These are phyloP conservation scores for Picea glauca DNA, from an alignment of 75 land plant genomes.

Conservation along the genomic window DNA sequence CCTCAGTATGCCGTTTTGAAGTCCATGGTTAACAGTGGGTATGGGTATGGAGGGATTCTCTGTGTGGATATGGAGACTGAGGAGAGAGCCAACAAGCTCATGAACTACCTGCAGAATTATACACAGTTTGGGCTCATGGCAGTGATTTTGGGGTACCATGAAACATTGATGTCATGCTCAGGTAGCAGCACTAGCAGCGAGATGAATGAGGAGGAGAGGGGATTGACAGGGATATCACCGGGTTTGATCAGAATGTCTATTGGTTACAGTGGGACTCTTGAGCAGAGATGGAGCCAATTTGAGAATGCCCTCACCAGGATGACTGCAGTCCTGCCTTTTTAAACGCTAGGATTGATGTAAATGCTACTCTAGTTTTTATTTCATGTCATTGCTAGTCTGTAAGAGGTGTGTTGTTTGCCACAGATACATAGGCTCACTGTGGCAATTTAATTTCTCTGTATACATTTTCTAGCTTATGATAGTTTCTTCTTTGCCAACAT, in stretches of 20 bases:
- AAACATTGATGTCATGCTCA: slow-evolving; percentile 97
- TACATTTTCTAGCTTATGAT: too few relatives aligned
- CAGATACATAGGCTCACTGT: too few relatives aligned
- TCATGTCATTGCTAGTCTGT: too few relatives aligned
- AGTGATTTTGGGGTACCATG: slow-evolving; percentile 89
- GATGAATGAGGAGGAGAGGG: slow-evolving; percentile 56
- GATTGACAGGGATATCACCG: slow-evolving; percentile 68
- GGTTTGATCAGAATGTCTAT: slow-evolving; percentile 86
- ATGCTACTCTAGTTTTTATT: too few relatives aligned
- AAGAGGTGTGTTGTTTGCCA: too few relatives aligned
- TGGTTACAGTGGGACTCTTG: slow-evolving; percentile 77
- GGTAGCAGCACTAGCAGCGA: slow-evolving; percentile 96
- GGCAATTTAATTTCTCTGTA: too few relatives aligned
- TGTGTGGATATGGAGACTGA: slow-evolving; percentile 77
- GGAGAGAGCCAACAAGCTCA: slow-evolving; percentile 69
- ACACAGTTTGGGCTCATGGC: slow-evolving; percentile 91
- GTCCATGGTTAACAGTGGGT: slow-evolving; percentile 67
- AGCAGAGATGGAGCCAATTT: slow-evolving; percentile 87
- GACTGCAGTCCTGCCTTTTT: not conserved
- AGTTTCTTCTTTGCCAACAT: too few relatives aligned
- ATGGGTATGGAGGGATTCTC: slow-evolving; percentile 82
- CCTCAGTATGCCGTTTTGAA: slow-evolving; percentile 70
- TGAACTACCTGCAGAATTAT: slow-evolving; percentile 72
- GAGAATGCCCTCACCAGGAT: slow-evolving; percentile 58
- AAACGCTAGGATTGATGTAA: slow-evolving; percentile 11